phyloP scores from a whole-genome alignment of 164 flowering plant genomes.

The Annona squamosa region DNA sequence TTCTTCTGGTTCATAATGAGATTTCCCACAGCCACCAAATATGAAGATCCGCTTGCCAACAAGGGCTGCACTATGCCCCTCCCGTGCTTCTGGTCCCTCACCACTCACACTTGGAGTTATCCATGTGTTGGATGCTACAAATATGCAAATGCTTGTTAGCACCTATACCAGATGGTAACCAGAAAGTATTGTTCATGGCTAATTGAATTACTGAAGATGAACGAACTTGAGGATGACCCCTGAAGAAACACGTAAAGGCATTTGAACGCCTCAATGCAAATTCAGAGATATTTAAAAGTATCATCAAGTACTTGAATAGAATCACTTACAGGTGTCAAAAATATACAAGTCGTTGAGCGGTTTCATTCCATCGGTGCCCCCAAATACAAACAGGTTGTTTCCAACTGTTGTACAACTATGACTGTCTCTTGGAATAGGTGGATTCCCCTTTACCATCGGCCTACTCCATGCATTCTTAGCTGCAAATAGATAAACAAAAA shows the following conservation, averaged over 20 bases:
- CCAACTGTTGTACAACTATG: conserved; percentile 88
- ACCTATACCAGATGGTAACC: background rate
- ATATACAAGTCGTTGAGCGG: conserved; percentile 85
- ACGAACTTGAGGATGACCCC: background rate
- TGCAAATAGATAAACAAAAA: conserved; percentile 25
- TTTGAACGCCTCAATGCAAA: background rate
- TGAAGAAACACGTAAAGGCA: no score
- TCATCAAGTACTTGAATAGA: background rate
- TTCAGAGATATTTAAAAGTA: background rate
- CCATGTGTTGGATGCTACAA: conserved; percentile 79
- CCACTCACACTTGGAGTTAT: conserved; percentile 68
- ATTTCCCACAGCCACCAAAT: conserved; percentile 96
- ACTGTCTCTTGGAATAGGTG: conserved; percentile 87
- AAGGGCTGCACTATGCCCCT: conserved; percentile 89
- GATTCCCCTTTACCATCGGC: conserved; percentile 67
- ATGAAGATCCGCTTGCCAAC: conserved; percentile 75
- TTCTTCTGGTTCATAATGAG: conserved; percentile 43
- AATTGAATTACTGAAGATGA: background rate
- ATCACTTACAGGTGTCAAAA: conserved; percentile 70
- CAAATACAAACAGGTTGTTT: conserved; percentile 80
- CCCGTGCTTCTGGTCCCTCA: conserved; percentile 82
- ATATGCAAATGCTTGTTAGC: conserved; percentile 10
- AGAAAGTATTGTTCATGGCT: background rate
- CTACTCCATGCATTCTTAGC: conserved; percentile 71
- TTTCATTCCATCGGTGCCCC: conserved; percentile 90